phyloP scores from a whole-genome alignment of 2,329 filamentous ascomycete species.

The Ophiostoma sp. region DNA sequence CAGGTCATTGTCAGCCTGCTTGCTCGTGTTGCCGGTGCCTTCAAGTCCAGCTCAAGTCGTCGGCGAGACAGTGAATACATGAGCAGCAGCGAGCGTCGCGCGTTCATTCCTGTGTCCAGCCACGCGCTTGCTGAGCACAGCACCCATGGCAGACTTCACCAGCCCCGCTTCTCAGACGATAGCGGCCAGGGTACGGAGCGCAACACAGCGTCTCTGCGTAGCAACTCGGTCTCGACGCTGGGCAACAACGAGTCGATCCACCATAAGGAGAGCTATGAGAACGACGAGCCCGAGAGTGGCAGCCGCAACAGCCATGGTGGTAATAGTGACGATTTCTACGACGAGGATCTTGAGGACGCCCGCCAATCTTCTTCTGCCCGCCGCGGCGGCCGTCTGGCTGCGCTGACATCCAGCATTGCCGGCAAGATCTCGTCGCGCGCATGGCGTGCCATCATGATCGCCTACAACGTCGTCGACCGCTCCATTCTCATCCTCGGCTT shows the following conservation, averaged over 20 bases:
- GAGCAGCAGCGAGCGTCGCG: constrained; percentile 44
- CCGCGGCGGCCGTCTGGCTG: constrained; percentile 46
- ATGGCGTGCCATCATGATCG: constrained; percentile 53
- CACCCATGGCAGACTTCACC: constrained; percentile 18
- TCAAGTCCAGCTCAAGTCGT: constrained; percentile 29
- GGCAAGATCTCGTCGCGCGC: constrained; percentile 51
- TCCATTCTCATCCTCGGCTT: constrained; percentile 75
- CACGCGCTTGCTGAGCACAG: constrained; percentile 51
- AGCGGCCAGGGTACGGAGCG: constrained; percentile 71
- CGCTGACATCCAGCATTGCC: constrained; percentile 51
- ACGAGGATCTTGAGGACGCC: constrained; percentile 40
- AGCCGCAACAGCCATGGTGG: constrained; percentile 26
- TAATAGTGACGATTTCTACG: constrained; percentile 37
- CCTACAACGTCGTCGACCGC: constrained; percentile 67
- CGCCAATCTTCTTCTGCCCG: constrained; percentile 32
- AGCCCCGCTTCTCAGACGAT: constrained; percentile 60
- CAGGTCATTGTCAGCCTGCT: constrained; percentile 67
- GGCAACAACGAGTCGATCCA: constrained; percentile 41
- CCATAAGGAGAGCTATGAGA: constrained; percentile 47
- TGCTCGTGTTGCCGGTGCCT: constrained; percentile 51
- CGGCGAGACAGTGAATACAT: constrained; percentile 16
- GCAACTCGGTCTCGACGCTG: constrained; percentile 58
- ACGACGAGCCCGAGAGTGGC: constrained; percentile 40
- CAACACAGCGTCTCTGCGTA: constrained; percentile 61
- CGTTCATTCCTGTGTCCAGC: constrained; percentile 59